These are phyloP conservation scores for Cystobasidium onofrii DNA, from an alignment of 768 basidiomycete species.

Conservation along the genomic window DNA sequence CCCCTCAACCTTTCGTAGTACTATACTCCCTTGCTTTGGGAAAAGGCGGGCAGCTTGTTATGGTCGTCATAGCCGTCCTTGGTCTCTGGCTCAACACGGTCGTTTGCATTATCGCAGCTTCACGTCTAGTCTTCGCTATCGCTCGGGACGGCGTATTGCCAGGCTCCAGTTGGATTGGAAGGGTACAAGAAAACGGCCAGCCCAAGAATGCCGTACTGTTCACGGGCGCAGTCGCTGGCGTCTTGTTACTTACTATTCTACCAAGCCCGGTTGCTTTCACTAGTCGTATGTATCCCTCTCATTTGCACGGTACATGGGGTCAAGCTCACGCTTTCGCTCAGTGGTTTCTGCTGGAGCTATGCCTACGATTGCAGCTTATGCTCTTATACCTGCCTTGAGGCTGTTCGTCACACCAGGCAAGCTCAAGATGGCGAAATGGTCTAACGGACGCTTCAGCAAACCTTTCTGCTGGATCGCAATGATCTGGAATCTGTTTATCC, in stretches of 20 bases:
- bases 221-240: slow-evolving; percentile 64
- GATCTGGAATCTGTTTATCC: slow-evolving; percentile 56
- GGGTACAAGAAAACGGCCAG: slow-evolving; percentile 62
- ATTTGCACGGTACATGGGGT: neutral
- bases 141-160: slow-evolving; percentile 91
- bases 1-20: slow-evolving; percentile 86
- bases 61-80: slow-evolving; percentile 73
- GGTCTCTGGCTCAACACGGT: slow-evolving; percentile 85
- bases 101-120: slow-evolving; percentile 77
- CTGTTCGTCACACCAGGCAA: slow-evolving; percentile 67
- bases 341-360: slow-evolving; percentile 76
- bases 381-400: slow-evolving; percentile 63
- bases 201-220: slow-evolving; percentile 79
- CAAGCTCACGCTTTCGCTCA: neutral
- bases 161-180: slow-evolving; percentile 69
- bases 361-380: slow-evolving; percentile 82
- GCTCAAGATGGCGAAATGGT: slow-evolving; percentile 67
- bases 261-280: slow-evolving; percentile 88
- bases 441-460: slow-evolving; percentile 58
- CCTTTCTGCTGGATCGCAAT: slow-evolving; percentile 62
- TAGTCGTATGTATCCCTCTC: slow-evolving; percentile 47
- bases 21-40: slow-evolving; percentile 78
- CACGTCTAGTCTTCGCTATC: slow-evolving; percentile 79
- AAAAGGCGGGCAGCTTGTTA: slow-evolving; percentile 67
- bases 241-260: slow-evolving; percentile 73